These are phyloP conservation scores for thale cress (Arabidopsis thaliana) DNA, from an alignment of 345 rosid species.

Conservation along the genomic window TAIR10.1 NC_003076.8:6656001-6656500, in stretches of 20 bases:
- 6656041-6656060: slow-evolving; percentile 26
- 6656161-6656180: slow-evolving; percentile 44
- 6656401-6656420: slow-evolving; percentile 7
- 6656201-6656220: slow-evolving; percentile 20
- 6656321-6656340: slow-evolving; percentile 86
- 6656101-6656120: slow-evolving; percentile 92
- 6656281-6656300: slow-evolving; percentile 98
- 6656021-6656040: background rate
- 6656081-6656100: slow-evolving; percentile 93
- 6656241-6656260: slow-evolving; percentile 78
- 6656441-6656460: slow-evolving; percentile 30
- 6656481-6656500: slow-evolving; percentile 53
- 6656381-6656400: slow-evolving; percentile 53
- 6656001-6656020: slow-evolving; percentile 17
- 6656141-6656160: slow-evolving; percentile 99
- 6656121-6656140: slow-evolving; percentile 95
- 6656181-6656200: slow-evolving; percentile 15
- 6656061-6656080: slow-evolving; percentile 67
- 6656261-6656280: slow-evolving; percentile 99
- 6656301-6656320: slow-evolving; percentile 97
- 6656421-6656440: slow-evolving; percentile 34
- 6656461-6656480: slow-evolving; percentile 62
- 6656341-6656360: slow-evolving; percentile 80
- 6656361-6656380: slow-evolving; percentile 54
- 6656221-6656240: slow-evolving; percentile 32